Conservation (phyloP, 2,329 filamentous ascomycete species). For the Zasmidium citrigriseum region DNA sequence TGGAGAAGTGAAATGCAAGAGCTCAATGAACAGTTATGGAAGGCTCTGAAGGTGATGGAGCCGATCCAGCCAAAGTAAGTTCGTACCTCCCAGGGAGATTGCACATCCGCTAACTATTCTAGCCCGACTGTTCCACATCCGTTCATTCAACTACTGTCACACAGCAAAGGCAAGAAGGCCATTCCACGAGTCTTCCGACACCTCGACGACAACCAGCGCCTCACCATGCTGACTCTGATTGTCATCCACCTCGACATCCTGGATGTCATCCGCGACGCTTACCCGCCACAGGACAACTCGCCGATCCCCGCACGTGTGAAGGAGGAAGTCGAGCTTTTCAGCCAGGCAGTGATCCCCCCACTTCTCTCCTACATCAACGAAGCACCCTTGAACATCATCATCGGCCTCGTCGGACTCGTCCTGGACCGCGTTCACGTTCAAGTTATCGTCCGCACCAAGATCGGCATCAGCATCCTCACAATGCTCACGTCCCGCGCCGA, state of each 20-base stretch:
- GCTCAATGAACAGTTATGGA: constrained; percentile 83
- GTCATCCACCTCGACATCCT: constrained; percentile 89
- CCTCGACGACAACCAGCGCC: constrained; percentile 86
- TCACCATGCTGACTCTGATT: constrained; percentile 94
- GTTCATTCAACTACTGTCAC: constrained; percentile 94
- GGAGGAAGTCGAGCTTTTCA: constrained; percentile 92
- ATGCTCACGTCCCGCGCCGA: constrained; percentile 94
- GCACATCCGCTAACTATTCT: constrained; percentile 11
- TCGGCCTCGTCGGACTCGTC: constrained; percentile 83
- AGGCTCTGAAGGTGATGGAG: constrained; percentile 86
- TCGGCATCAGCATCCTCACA: constrained; percentile 86
- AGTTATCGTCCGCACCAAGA: constrained; percentile 79
- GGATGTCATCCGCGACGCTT: constrained; percentile 82
- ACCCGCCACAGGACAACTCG: constrained; percentile 68
- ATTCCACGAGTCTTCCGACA: constrained; percentile 94
- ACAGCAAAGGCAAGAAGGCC: constrained; percentile 93
- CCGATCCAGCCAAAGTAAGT: constrained; percentile 66
- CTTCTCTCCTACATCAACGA: constrained; percentile 90
- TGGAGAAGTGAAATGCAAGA: constrained; percentile 72
- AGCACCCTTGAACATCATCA: constrained; percentile 85
- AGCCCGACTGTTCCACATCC: constrained; percentile 74
- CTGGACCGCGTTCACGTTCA: constrained; percentile 80
- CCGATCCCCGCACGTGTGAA: constrained; percentile 75
- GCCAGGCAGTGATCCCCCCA: constrained; percentile 81
- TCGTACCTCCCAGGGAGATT: not conserved